Conservation (phyloP, 2,329 filamentous ascomycete species). For the Phoma herbarum region DNA sequence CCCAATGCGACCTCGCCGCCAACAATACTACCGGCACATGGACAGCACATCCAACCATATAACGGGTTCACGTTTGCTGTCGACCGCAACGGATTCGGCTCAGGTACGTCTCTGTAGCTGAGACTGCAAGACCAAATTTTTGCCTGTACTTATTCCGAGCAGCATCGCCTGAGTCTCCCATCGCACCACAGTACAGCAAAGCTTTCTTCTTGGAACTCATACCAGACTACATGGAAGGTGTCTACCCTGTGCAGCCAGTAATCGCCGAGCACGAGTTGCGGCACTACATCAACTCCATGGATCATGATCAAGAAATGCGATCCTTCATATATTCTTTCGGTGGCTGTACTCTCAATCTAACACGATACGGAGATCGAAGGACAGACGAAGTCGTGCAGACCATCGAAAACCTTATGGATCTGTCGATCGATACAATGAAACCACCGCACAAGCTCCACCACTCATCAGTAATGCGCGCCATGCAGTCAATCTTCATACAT, state of each 20-base stretch:
- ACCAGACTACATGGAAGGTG: conserved; percentile 55
- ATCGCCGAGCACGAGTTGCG: conserved; percentile 54
- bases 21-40: conserved; percentile 37
- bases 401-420: conserved; percentile 47
- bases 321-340: conserved; percentile 58
- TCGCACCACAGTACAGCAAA: conserved; percentile 32
- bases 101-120: conserved; percentile 27
- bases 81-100: conserved; percentile 27
- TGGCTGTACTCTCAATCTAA: conserved; percentile 57
- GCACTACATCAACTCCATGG: conserved; percentile 49
- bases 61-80: conserved; percentile 25
- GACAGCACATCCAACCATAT: conserved; percentile 18
- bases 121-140: neutral
- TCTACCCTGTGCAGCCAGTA: conserved; percentile 60
- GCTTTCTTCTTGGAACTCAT: conserved; percentile 56
- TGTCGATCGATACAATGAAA: conserved; percentile 50
- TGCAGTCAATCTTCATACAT: conserved; percentile 64
- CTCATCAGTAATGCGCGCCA: conserved; percentile 57
- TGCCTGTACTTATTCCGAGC: neutral
- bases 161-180: conserved; percentile 32
- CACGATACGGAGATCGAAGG: conserved; percentile 45
- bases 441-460: conserved; percentile 52
- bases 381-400: conserved; percentile 44
- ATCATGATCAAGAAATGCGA: conserved; percentile 49
- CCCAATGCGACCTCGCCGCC: conserved; percentile 33